These are phyloP conservation scores for Cutaneotrichosporon spelunceum DNA, from an alignment of 1,284 basidiomycete species.

Conservation along the genomic window DNA sequence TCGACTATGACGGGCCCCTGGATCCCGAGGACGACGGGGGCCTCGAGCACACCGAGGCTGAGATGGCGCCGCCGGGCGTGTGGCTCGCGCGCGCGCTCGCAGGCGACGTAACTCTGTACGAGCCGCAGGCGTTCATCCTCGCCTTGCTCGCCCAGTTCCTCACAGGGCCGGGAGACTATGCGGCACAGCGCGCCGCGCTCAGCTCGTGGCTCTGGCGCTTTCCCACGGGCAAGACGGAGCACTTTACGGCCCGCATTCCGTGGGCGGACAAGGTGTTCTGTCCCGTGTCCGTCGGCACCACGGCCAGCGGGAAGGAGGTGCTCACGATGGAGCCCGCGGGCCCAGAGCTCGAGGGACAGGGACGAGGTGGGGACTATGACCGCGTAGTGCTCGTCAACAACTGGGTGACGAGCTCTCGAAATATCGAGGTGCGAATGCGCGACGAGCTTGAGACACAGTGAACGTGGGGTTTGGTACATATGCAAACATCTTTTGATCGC, in stretches of 20 bases:
- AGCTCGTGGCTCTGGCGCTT: conserved; percentile 9
- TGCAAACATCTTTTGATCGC: no score
- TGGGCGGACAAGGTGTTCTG: conserved; percentile 24
- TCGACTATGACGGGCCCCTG: conserved; percentile 1
- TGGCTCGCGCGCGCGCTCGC: conserved; percentile 12
- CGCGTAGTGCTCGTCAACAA: conserved; percentile 20
- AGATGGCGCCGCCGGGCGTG: neutral
- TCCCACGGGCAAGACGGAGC: conserved; percentile 12
- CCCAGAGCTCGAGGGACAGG: conserved; percentile 15
- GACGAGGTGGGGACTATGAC: conserved; percentile 18
- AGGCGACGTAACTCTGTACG: conserved; percentile 20
- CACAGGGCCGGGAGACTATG: conserved; percentile 12
- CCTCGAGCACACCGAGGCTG: conserved; percentile 21
- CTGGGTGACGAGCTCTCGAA: neutral
- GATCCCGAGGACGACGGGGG: conserved; percentile 20
- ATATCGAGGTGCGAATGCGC: neutral
- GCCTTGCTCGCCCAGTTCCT: conserved; percentile 17
- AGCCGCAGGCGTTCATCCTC: conserved; percentile 23
- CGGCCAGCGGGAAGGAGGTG: conserved; percentile 9
- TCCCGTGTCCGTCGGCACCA: neutral
- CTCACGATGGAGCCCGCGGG: conserved; percentile 19
- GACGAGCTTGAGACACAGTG: neutral
- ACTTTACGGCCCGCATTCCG: conserved; percentile 9
- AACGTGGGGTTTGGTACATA: no score
- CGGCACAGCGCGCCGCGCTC: conserved; percentile 11